Evolutionary conservation across 352 stramenopile genomes (phyloP), one percentile per base, ranked within the genome.

Genomic region (Globisporangium paddicum): DNA sequence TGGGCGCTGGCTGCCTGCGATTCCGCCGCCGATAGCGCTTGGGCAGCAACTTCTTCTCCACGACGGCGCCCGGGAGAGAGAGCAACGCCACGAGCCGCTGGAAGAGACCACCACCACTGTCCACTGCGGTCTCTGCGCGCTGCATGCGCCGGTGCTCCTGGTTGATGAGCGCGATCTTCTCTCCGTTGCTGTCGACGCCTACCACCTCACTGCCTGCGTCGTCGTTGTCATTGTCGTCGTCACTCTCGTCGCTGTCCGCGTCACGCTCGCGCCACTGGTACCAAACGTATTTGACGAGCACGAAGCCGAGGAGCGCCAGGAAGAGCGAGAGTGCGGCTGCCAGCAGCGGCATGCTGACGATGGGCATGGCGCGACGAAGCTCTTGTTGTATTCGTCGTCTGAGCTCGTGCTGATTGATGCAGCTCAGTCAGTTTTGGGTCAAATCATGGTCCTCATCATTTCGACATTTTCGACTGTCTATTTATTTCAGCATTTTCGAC

Each of bases 201-300:
- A 38, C 14, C 14, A 30, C 52, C 9, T 58, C 34, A 18, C 38
- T 44, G 16, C 2, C 16, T 9, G 47, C 53, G 13, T 47, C 28
- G 3, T 69, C 25, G 55, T 57, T 19, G 16, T 60, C 21, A 65
- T 28, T 26, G 47, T 48, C 42, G 10, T 47, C 32, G 14, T 75
- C 66, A 9, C 75, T 68, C 44, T 69, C 59, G 57, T 55, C 63
- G 47, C 62, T 61, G 35, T 28, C 67, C 28, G 63, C 57, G 7
- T 41, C 21, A 21, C 32, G 53, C 5, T 42, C 42, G 40, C 51
- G 46, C 40, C 56, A 41, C 4, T 49, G 50, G 16, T 50, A 25
- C n/a, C 42, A 28, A 2, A 66, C 41, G 51, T 58, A 58, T 13
- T 58, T 58, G 35, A 35, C 26, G 23, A 49, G 14, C 37, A 58